Base-by-base conservation (phyloP, 768 basidiomycete species). In the Gymnopilus dilepis region DNA sequence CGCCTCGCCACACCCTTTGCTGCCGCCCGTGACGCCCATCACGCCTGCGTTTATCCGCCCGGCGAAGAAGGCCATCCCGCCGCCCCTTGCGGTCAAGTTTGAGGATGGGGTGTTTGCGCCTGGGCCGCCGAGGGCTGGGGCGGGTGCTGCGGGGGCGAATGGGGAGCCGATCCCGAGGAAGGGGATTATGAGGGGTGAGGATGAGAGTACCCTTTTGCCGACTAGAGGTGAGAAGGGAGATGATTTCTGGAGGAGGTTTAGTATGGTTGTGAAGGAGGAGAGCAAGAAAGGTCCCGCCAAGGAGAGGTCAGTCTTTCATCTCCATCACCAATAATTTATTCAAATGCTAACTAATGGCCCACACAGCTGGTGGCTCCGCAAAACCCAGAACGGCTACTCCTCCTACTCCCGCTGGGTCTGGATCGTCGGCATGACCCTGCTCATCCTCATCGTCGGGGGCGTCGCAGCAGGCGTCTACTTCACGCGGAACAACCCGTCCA, bases 241-340 rank as follows among this genome's bases (percentile, higher is more conserved):
- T 67, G 89, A 93, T 67, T 94, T 94, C 75, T 94, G 92, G 92
- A 80, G 90, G 61, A 81, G 92, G 38, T 94, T 94, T 75, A 91
- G 89, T 62, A 92, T 93, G 80, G 86, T 94, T 63, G 91, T 86
- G 8, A 90, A 86, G 69, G 86, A 87, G 69, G 86, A 90, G 65
- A 78, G 76, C 59, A 69, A 67, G 58, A 80, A 77, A 62, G 72
- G 76, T 3, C 63, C 71, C 9, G 69, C 80, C 69, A 86, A 77
- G 62, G 73, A 85, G 67, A 80, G 82, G 73, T 75, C 78, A 76
- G 82, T 80, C 55, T 19, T 66, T 64, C 30, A 57, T 42, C 48
- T 57, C 45, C 37, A 41, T 17, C 3, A n/a, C n/a, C n/a, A n/a
- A n/a, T n/a, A n/a, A n/a, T n/a, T n/a, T n/a, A n/a, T n/a, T n/a